Conservation (phyloP, 2,329 filamentous ascomycete genomes). For the Chrysoporthe deuterocubensis region DNA sequence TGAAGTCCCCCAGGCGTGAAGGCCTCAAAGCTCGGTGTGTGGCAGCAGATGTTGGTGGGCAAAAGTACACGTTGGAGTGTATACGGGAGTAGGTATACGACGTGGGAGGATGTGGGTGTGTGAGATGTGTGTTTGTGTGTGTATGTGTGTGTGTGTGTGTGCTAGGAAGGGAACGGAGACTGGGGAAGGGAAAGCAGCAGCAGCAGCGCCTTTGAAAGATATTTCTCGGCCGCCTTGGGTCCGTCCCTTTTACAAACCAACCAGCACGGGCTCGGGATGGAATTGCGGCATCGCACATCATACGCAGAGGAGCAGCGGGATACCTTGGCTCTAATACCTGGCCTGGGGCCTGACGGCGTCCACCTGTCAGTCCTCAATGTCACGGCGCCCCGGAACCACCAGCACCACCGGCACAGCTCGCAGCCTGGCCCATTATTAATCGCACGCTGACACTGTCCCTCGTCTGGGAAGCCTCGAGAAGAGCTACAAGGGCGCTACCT, state of each 20-base stretch:
- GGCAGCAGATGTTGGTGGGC: not conserved
- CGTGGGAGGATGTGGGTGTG: not conserved
- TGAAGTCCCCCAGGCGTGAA: not conserved
- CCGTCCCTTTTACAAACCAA: slow-evolving; percentile 20
- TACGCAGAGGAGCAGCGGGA: slow-evolving; percentile 19
- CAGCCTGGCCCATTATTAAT: slow-evolving; percentile 12
- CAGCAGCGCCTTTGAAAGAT: slow-evolving; percentile 8
- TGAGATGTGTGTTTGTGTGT: not conserved
- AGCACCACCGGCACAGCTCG: not conserved
- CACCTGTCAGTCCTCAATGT: slow-evolving; percentile 7
- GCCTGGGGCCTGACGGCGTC: not conserved
- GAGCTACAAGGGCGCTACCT: slow-evolving; percentile 7
- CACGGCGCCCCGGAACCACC: not conserved
- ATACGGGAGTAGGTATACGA: slow-evolving; percentile 11
- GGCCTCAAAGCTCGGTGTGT: not conserved
- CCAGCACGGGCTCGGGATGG: slow-evolving; percentile 13
- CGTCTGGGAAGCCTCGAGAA: not conserved
- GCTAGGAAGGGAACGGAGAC: not conserved
- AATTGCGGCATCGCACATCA: slow-evolving; percentile 20
- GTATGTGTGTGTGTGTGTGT: not conserved
- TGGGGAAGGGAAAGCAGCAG: slow-evolving; percentile 6
- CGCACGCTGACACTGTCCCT: not conserved
- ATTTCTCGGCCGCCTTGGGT: slow-evolving; percentile 20
- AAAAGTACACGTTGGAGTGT: not conserved
- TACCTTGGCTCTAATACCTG: slow-evolving; percentile 22